Evolutionary conservation across 495 filamentous ascomycete species (phyloP).

Genomic region (Parathielavia hyrcaniae): DNA sequence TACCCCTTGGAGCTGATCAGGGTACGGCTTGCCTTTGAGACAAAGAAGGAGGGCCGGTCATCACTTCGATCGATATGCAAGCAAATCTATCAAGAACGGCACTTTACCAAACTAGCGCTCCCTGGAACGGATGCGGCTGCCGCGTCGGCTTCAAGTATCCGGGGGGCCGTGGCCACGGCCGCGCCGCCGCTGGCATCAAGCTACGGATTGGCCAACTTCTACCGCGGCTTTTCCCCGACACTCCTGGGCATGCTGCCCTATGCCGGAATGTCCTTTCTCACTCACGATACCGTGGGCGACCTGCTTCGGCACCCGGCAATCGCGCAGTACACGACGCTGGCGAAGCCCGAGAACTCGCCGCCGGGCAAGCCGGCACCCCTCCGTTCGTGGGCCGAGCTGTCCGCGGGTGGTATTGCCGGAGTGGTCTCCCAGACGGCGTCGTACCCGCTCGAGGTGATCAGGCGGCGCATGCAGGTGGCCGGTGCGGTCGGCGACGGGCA

Average conservation of each 20-base stretch:
- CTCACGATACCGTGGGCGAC: constrained; percentile 83
- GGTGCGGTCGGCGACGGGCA: constrained; percentile 88
- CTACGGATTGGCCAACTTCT: constrained; percentile 80
- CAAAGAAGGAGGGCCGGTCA: constrained; percentile 58
- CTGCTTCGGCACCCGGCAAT: constrained; percentile 61
- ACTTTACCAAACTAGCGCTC: constrained; percentile 20
- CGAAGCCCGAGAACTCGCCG: constrained; percentile 39
- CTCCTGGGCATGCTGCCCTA: constrained; percentile 93
- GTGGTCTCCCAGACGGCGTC: constrained; percentile 82
- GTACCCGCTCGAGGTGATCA: constrained; percentile 88
- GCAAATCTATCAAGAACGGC: constrained; percentile 74
- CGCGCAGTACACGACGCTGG: constrained; percentile 59
- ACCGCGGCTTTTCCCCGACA: constrained; percentile 86
- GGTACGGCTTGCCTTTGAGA: constrained; percentile 91
- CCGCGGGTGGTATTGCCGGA: constrained; percentile 77
- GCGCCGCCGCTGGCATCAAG: constrained; percentile 41
- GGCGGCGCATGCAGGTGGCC: constrained; percentile 91
- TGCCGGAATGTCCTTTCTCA: constrained; percentile 94
- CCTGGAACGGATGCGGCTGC: constrained; percentile 1
- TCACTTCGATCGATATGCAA: constrained; percentile 66
- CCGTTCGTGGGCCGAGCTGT: constrained; percentile 74
- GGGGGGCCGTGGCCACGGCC: constrained; percentile 27
- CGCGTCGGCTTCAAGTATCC: constrained; percentile 16
- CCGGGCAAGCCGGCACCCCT: constrained; percentile 58
- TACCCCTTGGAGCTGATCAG: constrained; percentile 90